These are phyloP conservation scores for Fomitiporia mediterranea DNA, from an alignment of 1,284 basidiomycete genomes.

Conservation along the genomic window DNA sequence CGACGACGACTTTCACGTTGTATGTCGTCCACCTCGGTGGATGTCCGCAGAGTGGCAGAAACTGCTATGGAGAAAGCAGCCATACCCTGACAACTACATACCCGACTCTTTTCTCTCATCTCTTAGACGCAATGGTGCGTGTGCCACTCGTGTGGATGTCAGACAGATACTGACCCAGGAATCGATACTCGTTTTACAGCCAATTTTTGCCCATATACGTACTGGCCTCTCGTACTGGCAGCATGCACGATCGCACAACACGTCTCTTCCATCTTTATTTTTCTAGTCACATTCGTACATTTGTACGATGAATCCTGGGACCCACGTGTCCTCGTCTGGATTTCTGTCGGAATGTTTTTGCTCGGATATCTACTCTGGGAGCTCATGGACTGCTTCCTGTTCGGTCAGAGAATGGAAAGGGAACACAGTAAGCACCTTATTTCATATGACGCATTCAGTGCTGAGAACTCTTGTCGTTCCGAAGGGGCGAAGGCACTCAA, in stretches of 20 bases:
- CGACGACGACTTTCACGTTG: conserved; percentile 10
- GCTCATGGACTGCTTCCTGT: conserved; percentile 40
- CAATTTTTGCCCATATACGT: conserved; percentile 72
- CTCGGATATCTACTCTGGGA: conserved; percentile 62
- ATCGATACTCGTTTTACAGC: conserved; percentile 39
- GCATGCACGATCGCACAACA: conserved; percentile 85
- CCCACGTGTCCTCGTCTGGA: conserved; percentile 65
- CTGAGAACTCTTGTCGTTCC: background rate
- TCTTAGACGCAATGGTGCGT: conserved; percentile 73
- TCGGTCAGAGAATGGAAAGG: conserved; percentile 23
- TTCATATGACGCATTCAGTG: background rate
- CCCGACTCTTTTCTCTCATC: conserved; percentile 75
- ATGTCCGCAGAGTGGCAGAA: conserved; percentile 59
- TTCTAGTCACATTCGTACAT: conserved; percentile 75
- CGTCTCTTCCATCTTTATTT: conserved; percentile 74
- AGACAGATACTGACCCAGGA: background rate
- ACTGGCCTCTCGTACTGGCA: conserved; percentile 66
- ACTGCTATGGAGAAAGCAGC: conserved; percentile 79
- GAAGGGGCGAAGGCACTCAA: conserved; percentile 64
- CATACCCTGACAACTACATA: conserved; percentile 84
- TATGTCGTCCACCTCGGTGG: conserved; percentile 15
- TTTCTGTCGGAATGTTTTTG: conserved; percentile 56
- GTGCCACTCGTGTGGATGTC: background rate
- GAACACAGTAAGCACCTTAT: conserved; percentile 17
- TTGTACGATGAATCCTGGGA: conserved; percentile 63